Conservation (phyloP, 805 yeast genomes). For the Ogataea pilisensis region DNA sequence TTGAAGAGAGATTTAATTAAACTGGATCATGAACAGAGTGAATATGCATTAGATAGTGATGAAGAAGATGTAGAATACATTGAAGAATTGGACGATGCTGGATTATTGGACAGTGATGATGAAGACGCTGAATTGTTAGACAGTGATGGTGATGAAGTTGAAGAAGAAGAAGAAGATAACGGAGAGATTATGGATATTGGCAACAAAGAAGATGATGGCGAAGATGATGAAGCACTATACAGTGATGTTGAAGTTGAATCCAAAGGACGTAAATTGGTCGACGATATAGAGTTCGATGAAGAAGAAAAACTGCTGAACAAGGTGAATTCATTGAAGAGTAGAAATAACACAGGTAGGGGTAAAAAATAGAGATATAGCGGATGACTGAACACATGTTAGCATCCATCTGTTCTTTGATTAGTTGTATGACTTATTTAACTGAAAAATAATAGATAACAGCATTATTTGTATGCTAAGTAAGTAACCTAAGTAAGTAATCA, state of each 20-base stretch:
- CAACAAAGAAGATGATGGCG: conserved; percentile 33
- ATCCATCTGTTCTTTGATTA: no score
- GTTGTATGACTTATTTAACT: no score
- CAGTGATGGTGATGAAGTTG: conserved; percentile 16
- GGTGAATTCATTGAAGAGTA: conserved; percentile 9
- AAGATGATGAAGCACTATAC: conserved; percentile 39
- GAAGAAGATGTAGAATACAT: conserved; percentile 63
- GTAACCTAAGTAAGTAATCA: no score
- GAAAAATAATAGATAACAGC: no score
- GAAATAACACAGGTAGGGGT: no score
- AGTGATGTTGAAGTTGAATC: conserved; percentile 38
- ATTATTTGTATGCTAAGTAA: no score
- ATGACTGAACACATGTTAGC: no score
- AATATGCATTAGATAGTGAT: conserved; percentile 32
- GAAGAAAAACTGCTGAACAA: conserved; percentile 10
- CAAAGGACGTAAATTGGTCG: conserved; percentile 7
- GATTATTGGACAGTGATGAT: conserved; percentile 24
- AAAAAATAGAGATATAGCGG: no score
- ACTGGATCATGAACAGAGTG: conserved; percentile 22
- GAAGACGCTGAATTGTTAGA: conserved; percentile 23
- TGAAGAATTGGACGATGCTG: conserved; percentile 61
- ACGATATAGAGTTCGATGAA: conserved; percentile 17
- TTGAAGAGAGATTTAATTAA: conserved; percentile 37
- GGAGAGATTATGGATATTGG: conserved; percentile 25
- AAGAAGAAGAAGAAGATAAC: conserved; percentile 20